Percentiles rank a stretch among this genome's conserved stretches.
Conservation (phyloP, 805 yeast genomes). For the Peterozyma toletana region DNA sequence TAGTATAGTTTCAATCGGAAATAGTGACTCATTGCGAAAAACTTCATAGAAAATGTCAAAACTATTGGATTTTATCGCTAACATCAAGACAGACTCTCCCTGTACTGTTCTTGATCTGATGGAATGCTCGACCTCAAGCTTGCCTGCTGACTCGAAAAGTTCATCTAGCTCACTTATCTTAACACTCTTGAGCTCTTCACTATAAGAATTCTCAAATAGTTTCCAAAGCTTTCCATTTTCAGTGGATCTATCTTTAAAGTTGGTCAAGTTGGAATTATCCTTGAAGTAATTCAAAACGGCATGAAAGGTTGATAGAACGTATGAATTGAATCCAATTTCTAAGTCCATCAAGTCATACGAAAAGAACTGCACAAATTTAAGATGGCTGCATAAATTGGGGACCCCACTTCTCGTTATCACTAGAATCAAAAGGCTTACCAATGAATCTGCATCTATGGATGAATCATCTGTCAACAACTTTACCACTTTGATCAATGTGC, state of each 20-base stretch:
- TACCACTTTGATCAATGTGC: slow-evolving; percentile 44
- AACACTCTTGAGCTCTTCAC: slow-evolving; percentile 9
- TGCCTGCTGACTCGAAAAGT: slow-evolving; percentile 10
- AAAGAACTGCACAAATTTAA: slow-evolving; percentile 60
- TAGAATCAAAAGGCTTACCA: slow-evolving; percentile 65
- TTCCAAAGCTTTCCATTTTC: slow-evolving; percentile 50
- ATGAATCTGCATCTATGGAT: slow-evolving; percentile 71
- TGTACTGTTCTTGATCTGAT: slow-evolving; percentile 32
- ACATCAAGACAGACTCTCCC: slow-evolving; percentile 70
- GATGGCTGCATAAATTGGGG: slow-evolving; percentile 50
- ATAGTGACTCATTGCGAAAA: slow-evolving; percentile 36
- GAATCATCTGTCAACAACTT: slow-evolving; percentile 33
- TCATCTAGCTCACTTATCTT: slow-evolving; percentile 6
- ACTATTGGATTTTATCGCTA: slow-evolving; percentile 47
- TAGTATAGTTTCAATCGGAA: slow-evolving; percentile 60
- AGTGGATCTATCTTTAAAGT: slow-evolving; percentile 32
- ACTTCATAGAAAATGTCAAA: slow-evolving; percentile 37
- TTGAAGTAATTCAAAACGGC: slow-evolving; percentile 68
- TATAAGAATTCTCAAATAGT: slow-evolving; percentile 21
- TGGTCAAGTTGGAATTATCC: slow-evolving; percentile 25
- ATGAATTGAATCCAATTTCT: slow-evolving; percentile 59
- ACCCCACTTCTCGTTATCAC: slow-evolving; percentile 62
- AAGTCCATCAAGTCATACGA: slow-evolving; percentile 32
- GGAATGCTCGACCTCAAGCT: slow-evolving; percentile 12
- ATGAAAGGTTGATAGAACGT: slow-evolving; percentile 77